Percentiles rank a stretch among this genome's conserved stretches.
These are phyloP conservation scores for Phytophthora sp. DNA, from an alignment of 352 stramenopile species.

Conservation along the genomic window DNA sequence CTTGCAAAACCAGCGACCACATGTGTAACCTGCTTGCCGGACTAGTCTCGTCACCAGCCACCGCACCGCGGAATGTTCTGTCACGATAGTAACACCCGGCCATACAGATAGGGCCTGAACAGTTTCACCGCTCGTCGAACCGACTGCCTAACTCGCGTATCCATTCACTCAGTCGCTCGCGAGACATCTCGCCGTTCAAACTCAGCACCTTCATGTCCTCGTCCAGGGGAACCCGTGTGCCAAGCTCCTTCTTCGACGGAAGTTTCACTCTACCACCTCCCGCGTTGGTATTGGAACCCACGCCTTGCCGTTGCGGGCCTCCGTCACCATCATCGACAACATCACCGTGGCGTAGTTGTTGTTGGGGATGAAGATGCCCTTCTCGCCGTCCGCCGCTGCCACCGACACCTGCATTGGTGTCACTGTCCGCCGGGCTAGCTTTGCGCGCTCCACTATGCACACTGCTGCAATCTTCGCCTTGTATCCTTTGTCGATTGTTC, in stretches of 20 bases:
- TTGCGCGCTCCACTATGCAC: background rate
- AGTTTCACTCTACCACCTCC: no score
- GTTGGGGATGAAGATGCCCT: background rate
- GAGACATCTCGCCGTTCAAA: background rate
- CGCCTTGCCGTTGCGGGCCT: background rate
- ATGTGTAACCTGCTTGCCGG: no score
- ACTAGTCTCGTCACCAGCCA: no score
- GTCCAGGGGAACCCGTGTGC: background rate
- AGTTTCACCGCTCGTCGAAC: no score
- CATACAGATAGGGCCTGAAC: no score
- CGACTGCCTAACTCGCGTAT: no score
- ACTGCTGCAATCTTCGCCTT: background rate
- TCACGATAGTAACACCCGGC: no score
- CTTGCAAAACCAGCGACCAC: no score
- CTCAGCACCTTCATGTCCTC: background rate
- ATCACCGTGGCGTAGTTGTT: background rate
- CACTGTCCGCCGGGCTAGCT: background rate
- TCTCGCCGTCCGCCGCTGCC: background rate
- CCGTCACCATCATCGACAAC: background rate
- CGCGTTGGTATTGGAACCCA: background rate
- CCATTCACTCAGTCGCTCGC: background rate
- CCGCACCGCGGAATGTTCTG: no score
- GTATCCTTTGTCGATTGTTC: background rate
- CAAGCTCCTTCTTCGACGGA: constrained; percentile 2
- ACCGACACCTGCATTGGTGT: background rate